Base-by-base conservation (phyloP, 768 basidiomycete species). In the Filobasidium floriforme region DNA sequence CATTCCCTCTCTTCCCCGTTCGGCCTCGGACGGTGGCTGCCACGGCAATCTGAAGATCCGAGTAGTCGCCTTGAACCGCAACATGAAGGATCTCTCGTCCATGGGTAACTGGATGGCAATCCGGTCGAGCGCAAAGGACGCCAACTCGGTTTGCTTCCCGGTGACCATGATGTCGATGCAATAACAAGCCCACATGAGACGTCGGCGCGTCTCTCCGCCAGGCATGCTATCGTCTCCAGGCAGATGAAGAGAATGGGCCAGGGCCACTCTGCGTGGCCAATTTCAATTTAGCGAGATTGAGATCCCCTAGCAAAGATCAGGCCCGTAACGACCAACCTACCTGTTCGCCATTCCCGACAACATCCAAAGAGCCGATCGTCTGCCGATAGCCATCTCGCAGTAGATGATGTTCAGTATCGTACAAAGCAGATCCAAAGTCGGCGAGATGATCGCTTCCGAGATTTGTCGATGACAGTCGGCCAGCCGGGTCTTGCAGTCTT, bases 351-450 rank as follows among this genome's bases (percentile, higher is more conserved):
- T 37, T 9, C 32, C 32, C 18, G 60, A 61, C 14, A 61, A 43
- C 60, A 61, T 61, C 60, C 60, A 61, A 2, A 61, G 22, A 26
- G 60, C 41, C 19, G 60, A 41, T 22, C 22, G 11, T 26, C 60
- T 61, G 15, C 60, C 60, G 40, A 61, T 10, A 40, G 60, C 60
- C 60, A 61, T 14, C 46, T 61, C 60, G 41, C 60, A 61, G 24
- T 61, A 61, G n/a, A 61, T 61, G 19, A 43, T 44, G n/a, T 61
- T 61, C n/a, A 61, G 19, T 40, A 61, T 44, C n/a, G 60, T 61
- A 40, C 41, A 40, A n/a, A 61, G 28, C 9, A 61, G 60, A 61
- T 61, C 60, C n/a, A 61, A 40, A 22, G 60, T 61, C 60, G 60
- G 60, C 32, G 32, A 37, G 32, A 37, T 37, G 32, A 37, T 37